Base-by-base conservation (phyloP, 2,329 filamentous ascomycete species). In the Epichloe typhina region DNA sequence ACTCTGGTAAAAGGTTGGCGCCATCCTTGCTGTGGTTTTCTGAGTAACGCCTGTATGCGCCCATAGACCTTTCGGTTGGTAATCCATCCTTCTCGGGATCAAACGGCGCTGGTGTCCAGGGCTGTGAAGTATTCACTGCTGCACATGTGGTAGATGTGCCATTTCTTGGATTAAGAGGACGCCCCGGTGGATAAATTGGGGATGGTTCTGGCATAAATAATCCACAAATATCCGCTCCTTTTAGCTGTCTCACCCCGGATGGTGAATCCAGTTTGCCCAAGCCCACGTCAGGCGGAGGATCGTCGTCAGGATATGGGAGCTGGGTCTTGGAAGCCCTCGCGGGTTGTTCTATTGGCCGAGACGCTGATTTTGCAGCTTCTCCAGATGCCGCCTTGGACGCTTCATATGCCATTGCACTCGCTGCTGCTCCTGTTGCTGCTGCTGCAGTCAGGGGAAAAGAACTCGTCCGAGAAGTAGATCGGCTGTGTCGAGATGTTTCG, bases 1-100 rank as follows among this genome's bases (percentile, higher is more conserved):
- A 95, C 3, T 81, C 74, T 3, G 85, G 79, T 13, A 90, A 72
- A 21, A 6, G 74, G 50, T 50, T 59, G 51, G 41, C 33, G 13
- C 46, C 50, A 31, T 54, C 53, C 42, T 33, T 57, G 41, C 58
- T 59, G 33, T 55, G 53, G 42, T 61, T 62, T 53, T 83, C 75
- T 0, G 76, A 77, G 57, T 75, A 78, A 5, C 75, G 72, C 41
- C 76, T 69, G 56, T 73, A 79, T 1, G 72, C 68, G 3, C 71
- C 69, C 21, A 73, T 60, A 5, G 69, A 65, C 39, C 66, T 65
- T n/a, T 72, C 69, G 7, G 65, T 56, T 31, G 59, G 59, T 13
- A 61, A 53, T 2, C 59, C 58, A 42, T 68, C 63, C 47, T 65
- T 58, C 50, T 59, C 56, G 46, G 70, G 73, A 41, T 74, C 69